Evolutionary conservation across 2,329 filamentous ascomycete genomes (phyloP).

Genomic region (Talaromyces albobiverticillius): DNA sequence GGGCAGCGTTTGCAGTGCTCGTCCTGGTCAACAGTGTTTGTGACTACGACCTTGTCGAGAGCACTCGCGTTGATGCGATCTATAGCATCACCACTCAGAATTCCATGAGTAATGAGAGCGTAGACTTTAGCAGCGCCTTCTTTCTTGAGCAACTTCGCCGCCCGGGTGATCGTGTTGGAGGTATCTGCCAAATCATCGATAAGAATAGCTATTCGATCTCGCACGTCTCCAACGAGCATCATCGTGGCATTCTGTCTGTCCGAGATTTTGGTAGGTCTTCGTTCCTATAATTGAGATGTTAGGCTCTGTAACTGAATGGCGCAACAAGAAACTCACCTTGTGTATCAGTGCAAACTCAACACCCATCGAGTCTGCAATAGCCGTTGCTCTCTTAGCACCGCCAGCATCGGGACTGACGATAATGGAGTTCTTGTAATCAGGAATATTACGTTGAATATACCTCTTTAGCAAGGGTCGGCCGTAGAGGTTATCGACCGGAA

Average conservation of each 20-base stretch:
- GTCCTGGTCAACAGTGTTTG: slow-evolving; percentile 88
- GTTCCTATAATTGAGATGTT: slow-evolving; percentile 60
- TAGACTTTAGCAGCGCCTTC: slow-evolving; percentile 86
- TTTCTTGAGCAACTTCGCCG: slow-evolving; percentile 93
- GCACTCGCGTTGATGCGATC: slow-evolving; percentile 89
- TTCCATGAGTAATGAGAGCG: slow-evolving; percentile 89
- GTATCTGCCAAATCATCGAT: slow-evolving; percentile 95
- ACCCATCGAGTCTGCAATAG: slow-evolving; percentile 87
- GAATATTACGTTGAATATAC: slow-evolving; percentile 75
- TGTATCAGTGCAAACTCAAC: slow-evolving; percentile 98
- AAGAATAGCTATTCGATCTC: slow-evolving; percentile 77
- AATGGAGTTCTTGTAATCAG: slow-evolving; percentile 79
- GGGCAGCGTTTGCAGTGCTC: slow-evolving; percentile 74
- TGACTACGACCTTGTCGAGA: slow-evolving; percentile 90
- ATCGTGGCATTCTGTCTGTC: slow-evolving; percentile 80
- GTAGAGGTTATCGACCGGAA: slow-evolving; percentile 97
- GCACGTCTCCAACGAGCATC: slow-evolving; percentile 90
- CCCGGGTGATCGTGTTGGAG: slow-evolving; percentile 93
- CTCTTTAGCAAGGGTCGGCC: slow-evolving; percentile 57
- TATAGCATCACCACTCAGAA: slow-evolving; percentile 92
- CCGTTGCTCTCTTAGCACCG: slow-evolving; percentile 91
- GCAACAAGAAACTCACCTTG: slow-evolving; percentile 70
- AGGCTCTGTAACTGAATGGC: not conserved
- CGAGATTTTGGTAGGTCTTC: slow-evolving; percentile 80
- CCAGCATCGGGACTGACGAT: slow-evolving; percentile 96